Evolutionary conservation across 768 basidiomycete species (phyloP).

Genomic region (Lentinula guzmanii): DNA sequence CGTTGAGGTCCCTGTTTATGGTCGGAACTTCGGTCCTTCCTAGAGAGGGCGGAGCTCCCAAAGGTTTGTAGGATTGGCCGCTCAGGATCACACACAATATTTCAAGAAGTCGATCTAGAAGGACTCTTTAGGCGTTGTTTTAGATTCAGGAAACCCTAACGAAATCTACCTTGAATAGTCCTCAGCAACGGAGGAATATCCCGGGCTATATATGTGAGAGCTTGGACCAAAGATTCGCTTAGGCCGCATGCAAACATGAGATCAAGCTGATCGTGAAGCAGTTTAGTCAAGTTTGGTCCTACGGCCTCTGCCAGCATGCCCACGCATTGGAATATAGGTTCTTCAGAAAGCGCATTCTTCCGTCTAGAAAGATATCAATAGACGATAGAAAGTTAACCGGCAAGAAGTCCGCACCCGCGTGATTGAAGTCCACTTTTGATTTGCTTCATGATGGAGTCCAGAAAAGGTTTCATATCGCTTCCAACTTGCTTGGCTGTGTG

Average conservation of each 20-base stretch:
- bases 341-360: conserved; percentile 90
- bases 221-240: conserved; percentile 81
- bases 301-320: conserved; percentile 95
- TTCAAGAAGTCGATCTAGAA: conserved; percentile 81
- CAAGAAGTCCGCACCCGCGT: conserved; percentile 54
- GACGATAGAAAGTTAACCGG: neutral
- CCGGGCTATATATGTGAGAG: conserved; percentile 77
- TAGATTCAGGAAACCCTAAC: neutral
- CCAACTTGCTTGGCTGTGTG: conserved; percentile 89
- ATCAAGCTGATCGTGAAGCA: conserved; percentile 94
- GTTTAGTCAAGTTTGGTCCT: conserved; percentile 91
- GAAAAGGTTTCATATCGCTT: conserved; percentile 93
- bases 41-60: conserved; percentile 74
- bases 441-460: conserved; percentile 84
- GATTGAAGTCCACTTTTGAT: conserved; percentile 86
- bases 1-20: conserved; percentile 44
- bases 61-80: conserved; percentile 80
- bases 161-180: conserved; percentile 76
- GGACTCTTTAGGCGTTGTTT: neutral
- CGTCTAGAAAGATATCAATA: conserved; percentile 32
- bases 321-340: conserved; percentile 95
- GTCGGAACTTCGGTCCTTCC: conserved; percentile 45
- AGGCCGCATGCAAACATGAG: conserved; percentile 94
- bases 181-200: conserved; percentile 87
- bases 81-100: conserved; percentile 74